Conservation (phyloP, 768 basidiomycete genomes). For the Leccinellum rugosiceps region DNA sequence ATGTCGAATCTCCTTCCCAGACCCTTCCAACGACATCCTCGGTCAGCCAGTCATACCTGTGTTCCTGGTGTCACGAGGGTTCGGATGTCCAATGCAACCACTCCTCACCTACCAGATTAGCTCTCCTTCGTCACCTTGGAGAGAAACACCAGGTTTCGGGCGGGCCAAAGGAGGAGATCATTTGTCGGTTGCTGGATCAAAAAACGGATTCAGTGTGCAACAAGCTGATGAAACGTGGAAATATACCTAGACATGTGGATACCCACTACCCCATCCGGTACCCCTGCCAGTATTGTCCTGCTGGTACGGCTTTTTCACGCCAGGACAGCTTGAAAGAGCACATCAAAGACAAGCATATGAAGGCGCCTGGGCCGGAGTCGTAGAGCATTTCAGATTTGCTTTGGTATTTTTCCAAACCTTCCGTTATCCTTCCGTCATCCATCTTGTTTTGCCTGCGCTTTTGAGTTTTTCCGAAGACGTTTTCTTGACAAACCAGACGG, state of each 20-base stretch:
- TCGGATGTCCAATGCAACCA: not conserved
- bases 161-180: not conserved
- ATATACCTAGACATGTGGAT: slow-evolving; percentile 16
- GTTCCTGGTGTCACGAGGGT: slow-evolving; percentile 11
- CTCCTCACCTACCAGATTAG: not conserved
- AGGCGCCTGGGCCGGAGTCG: not conserved
- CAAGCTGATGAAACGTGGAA: slow-evolving; percentile 2
- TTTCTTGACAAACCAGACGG: not conserved
- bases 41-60: not conserved
- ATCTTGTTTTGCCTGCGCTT: not conserved
- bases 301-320: slow-evolving; percentile 20
- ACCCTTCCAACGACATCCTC: not conserved
- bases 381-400: not conserved
- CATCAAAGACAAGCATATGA: slow-evolving; percentile 6
- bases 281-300: slow-evolving; percentile 11
- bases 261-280: slow-evolving; percentile 17
- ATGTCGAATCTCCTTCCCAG: not conserved
- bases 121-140: slow-evolving; percentile 18
- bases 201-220: slow-evolving; percentile 5
- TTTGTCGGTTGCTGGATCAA: slow-evolving; percentile 12
- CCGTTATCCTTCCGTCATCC: not conserved
- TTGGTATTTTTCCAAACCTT: not conserved
- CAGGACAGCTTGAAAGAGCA: slow-evolving; percentile 17
- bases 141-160: slow-evolving; percentile 7
- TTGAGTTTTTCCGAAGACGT: not conserved